Base-by-base conservation (phyloP, 257 asterid species). In the Solanum microdontum region DNA sequence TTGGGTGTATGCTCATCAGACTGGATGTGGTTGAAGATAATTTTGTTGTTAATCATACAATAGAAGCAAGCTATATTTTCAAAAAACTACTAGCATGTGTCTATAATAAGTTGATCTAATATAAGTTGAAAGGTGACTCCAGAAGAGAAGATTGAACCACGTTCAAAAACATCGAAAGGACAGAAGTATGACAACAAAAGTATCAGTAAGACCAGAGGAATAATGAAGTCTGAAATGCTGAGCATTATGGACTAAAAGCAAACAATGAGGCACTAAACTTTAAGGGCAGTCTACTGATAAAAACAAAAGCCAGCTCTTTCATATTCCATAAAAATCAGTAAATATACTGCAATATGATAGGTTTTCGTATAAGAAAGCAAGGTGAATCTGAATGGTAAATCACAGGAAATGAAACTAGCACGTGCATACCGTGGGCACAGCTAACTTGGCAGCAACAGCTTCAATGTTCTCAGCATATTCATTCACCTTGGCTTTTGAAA, bases 401-500 rank as follows among this genome's bases (percentile, higher is more conserved):
- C 26, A 43, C 66, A 43, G 10, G 23, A 43, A 43, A 43, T 79
- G 66, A 79, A 4, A 43, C 24, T 43, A 79, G 24, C 84, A 14
- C 21, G 2, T 2, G 80, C 90, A 62, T 89, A 94, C 98, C 95
- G 90, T 92, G 60, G 90, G 84, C 83, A 83, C 90, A 55, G 88
- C 96, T 87, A 94, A 87, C 86, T 90, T 95, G 87, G 96, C 92
- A 70, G 95, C 96, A 92, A 95, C 77, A 30, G 91, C 94, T 93
- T 97, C 99, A 87, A 97, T 93, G 88, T 92, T 92, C 92, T 93
- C 93, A 10, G 98, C 92, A 90, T 93, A 94, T 84, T 94, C 98
- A 90, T 90, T 94, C 82, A 95, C 69, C 58, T 85, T 92, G 84
- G 93, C 94, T 91, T 94, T 95, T 85, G 98, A 96, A 86, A 95